These are phyloP conservation scores for Colletotrichum liaoningense DNA, from an alignment of 2,329 filamentous ascomycete genomes.

Conservation along the genomic window DNA sequence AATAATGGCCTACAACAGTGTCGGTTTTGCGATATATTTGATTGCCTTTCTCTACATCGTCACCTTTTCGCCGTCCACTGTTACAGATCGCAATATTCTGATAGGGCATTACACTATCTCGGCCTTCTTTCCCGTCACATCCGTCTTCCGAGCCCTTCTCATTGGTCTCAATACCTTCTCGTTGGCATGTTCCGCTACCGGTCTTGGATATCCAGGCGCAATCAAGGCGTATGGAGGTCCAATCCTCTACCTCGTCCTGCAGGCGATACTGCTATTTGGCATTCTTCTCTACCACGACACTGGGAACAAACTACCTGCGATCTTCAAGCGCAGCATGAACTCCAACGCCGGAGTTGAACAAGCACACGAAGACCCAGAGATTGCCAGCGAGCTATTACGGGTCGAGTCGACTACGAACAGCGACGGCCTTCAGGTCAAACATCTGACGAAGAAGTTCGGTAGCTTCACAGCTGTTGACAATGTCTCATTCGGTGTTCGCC, in stretches of 20 bases:
- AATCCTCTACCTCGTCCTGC: conserved; percentile 83
- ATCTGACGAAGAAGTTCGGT: conserved; percentile 84
- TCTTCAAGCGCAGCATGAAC: not conserved
- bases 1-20: conserved; percentile 79
- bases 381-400: conserved; percentile 72
- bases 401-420: conserved; percentile 56
- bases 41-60: conserved; percentile 71
- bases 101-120: conserved; percentile 83
- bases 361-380: conserved; percentile 63
- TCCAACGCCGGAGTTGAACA: conserved; percentile 55
- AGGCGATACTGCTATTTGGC: conserved; percentile 76
- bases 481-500: conserved; percentile 83
- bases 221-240: conserved; percentile 84
- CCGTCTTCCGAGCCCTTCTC: conserved; percentile 79
- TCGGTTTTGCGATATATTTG: conserved; percentile 77
- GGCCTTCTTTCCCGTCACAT: conserved; percentile 80
- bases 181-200: conserved; percentile 75
- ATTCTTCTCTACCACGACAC: conserved; percentile 85
- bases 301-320: conserved; percentile 59
- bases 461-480: conserved; percentile 86
- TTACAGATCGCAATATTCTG: conserved; percentile 71
- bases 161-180: conserved; percentile 87
- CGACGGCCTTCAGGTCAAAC: conserved; percentile 80
- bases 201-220: conserved; percentile 74
- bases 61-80: conserved; percentile 62